Evolutionary conservation across 1,284 basidiomycete genomes (phyloP).

Genomic region (Flammula alnicola): DNA sequence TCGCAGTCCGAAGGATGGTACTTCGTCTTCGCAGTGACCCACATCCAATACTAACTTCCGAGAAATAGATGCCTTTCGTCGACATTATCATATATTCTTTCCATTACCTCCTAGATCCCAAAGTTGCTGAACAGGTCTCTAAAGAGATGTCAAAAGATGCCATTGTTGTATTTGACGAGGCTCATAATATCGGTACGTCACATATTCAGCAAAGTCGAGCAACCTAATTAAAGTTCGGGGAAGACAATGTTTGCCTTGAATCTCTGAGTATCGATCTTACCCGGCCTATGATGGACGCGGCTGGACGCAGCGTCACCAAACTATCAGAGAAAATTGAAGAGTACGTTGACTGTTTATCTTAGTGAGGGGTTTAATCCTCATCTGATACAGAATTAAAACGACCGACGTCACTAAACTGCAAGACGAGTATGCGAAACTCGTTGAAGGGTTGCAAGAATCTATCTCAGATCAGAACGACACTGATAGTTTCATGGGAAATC

Average conservation of each 20-base stretch:
- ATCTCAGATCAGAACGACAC: slow-evolving; percentile 67
- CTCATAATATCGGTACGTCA: slow-evolving; percentile 93
- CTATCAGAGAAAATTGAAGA: slow-evolving; percentile 95
- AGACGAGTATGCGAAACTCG: slow-evolving; percentile 96
- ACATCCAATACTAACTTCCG: too few species aligned
- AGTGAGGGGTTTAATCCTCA: neutral
- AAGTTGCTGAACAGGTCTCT: slow-evolving; percentile 98
- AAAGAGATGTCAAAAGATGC: slow-evolving; percentile 97
- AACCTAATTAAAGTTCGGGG: slow-evolving; percentile 4
- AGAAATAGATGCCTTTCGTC: slow-evolving; percentile 97
- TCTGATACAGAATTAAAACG: slow-evolving; percentile 77
- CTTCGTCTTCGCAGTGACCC: too few species aligned
- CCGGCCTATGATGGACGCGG: slow-evolving; percentile 98
- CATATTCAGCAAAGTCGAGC: neutral
- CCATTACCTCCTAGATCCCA: slow-evolving; percentile 98
- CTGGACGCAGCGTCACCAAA: slow-evolving; percentile 86
- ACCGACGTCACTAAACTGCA: slow-evolving; percentile 95
- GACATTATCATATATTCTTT: slow-evolving; percentile 99
- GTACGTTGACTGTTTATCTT: slow-evolving; percentile 46
- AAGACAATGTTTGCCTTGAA: slow-evolving; percentile 99
- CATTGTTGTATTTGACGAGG: slow-evolving; percentile 99
- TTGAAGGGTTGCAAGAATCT: slow-evolving; percentile 90
- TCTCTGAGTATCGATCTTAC: slow-evolving; percentile 98
- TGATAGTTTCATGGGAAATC: slow-evolving; percentile 90
- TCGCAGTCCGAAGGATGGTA: slow-evolving; percentile 95